These are phyloP conservation scores for Tylopilus rubrobrunneus DNA, from an alignment of 768 basidiomycete genomes.

Conservation along the genomic window DNA sequence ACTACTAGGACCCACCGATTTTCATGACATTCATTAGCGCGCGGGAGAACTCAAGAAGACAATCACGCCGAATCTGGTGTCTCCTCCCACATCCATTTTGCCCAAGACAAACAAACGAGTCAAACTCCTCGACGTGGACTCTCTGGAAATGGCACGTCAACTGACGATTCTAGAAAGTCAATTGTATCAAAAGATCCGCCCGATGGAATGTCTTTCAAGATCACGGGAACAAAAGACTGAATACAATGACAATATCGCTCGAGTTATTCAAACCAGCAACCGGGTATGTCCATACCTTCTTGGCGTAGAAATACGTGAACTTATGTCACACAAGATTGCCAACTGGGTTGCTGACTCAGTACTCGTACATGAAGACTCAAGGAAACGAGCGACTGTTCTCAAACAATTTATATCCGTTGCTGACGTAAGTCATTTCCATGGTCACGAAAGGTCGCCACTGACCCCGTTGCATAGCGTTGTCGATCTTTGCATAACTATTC, in stretches of 20 bases:
- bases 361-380: constrained; percentile 76
- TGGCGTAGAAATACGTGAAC: background rate
- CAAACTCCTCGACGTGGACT: constrained; percentile 81
- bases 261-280: constrained; percentile 86
- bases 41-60: constrained; percentile 59
- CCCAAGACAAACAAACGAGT: constrained; percentile 71
- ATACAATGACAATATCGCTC: constrained; percentile 77
- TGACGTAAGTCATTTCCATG: constrained; percentile 57
- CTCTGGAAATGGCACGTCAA: constrained; percentile 88
- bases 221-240: constrained; percentile 75
- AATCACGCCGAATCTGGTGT: constrained; percentile 48
- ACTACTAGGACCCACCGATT: background rate
- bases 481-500: constrained; percentile 90
- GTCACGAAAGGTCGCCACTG: background rate
- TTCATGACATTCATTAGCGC: constrained; percentile 32
- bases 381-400: constrained; percentile 73
- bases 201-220: constrained; percentile 85
- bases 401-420: constrained; percentile 92
- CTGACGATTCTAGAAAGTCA: constrained; percentile 87
- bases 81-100: constrained; percentile 70
- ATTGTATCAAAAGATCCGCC: constrained; percentile 82
- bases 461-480: constrained; percentile 62
- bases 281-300: constrained; percentile 44
- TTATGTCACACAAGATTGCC: constrained; percentile 60
- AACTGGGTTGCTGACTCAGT: constrained; percentile 89